These are phyloP conservation scores for Pulveroboletus sp. DNA, from an alignment of 768 basidiomycete species.

Conservation along the genomic window DNA sequence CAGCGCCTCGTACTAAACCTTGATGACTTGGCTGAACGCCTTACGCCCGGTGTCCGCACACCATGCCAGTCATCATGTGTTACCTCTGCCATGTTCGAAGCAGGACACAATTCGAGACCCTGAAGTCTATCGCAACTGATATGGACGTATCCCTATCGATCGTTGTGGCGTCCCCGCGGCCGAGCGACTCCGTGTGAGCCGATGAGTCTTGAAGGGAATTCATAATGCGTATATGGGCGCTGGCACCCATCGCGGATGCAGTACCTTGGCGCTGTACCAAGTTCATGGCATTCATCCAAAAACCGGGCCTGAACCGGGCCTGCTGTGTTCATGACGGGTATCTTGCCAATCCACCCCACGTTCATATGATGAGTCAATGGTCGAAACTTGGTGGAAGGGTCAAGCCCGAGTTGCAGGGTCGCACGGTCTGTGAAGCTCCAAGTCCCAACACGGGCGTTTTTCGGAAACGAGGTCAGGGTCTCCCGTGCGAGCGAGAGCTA, in stretches of 20 bases:
- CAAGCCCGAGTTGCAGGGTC: slow-evolving; percentile 2
- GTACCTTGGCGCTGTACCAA: not conserved
- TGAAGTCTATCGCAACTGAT: slow-evolving; percentile 15
- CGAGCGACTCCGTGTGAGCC: slow-evolving; percentile 3
- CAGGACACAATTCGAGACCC: slow-evolving; percentile 8
- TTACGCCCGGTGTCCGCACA: not conserved
- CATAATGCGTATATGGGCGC: slow-evolving; percentile 1
- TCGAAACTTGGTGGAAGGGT: not conserved
- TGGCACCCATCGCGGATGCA: not conserved
- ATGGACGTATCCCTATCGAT: slow-evolving; percentile 2
- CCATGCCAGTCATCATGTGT: not conserved
- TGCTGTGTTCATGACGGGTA: slow-evolving; percentile 6
- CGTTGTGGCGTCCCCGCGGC: slow-evolving; percentile 15
- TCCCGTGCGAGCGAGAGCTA: slow-evolving; percentile 13
- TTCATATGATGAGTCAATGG: not conserved
- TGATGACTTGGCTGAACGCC: not conserved
- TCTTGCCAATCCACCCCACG: slow-evolving; percentile 1
- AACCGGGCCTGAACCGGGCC: not conserved
- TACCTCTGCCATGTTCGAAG: not conserved
- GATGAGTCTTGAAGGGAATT: slow-evolving; percentile 4
- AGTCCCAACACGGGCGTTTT: not conserved
- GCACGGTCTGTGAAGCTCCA: not conserved
- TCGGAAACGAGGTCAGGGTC: slow-evolving; percentile 17
- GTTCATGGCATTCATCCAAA: not conserved
- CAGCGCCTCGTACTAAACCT: not conserved